phyloP scores from a whole-genome alignment of 1,284 basidiomycete genomes.

The Psilocybe mexicana region DNA sequence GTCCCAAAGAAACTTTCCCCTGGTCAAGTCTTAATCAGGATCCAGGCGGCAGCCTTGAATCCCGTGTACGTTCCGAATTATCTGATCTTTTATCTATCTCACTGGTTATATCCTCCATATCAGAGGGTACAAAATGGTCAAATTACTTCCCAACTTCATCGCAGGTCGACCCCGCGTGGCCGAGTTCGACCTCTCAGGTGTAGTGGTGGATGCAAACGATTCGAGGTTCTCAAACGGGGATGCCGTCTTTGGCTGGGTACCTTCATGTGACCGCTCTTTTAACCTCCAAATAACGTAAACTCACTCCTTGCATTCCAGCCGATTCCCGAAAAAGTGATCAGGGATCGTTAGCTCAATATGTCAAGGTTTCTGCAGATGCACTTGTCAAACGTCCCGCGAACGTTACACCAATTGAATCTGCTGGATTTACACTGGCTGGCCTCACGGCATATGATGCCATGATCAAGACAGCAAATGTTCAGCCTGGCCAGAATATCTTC shows the following conservation, averaged over 20 bases:
- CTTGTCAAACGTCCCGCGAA: slow-evolving; percentile 47
- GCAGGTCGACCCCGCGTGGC: slow-evolving; percentile 51
- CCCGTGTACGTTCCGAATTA: slow-evolving; percentile 51
- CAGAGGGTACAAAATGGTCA: slow-evolving; percentile 61
- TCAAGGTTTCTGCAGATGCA: slow-evolving; percentile 40
- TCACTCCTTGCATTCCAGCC: slow-evolving; percentile 13
- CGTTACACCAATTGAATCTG: slow-evolving; percentile 52
- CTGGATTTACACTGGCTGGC: slow-evolving; percentile 56
- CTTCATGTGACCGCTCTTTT: neutral
- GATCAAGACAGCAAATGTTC: slow-evolving; percentile 38
- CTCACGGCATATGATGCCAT: slow-evolving; percentile 60
- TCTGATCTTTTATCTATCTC: neutral
- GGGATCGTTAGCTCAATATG: slow-evolving; percentile 58
- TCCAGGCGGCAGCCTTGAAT: slow-evolving; percentile 67
- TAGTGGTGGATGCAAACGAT: slow-evolving; percentile 54
- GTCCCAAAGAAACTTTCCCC: slow-evolving; percentile 44
- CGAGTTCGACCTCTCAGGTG: slow-evolving; percentile 64
- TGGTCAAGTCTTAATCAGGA: slow-evolving; percentile 59
- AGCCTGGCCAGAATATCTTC: slow-evolving; percentile 53
- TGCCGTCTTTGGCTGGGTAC: slow-evolving; percentile 52
- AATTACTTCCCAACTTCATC: slow-evolving; percentile 47
- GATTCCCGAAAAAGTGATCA: slow-evolving; percentile 33
- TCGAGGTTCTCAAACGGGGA: slow-evolving; percentile 56
- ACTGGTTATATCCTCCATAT: neutral
- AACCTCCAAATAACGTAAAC: neutral